These are phyloP conservation scores for Penicillium macrosclerotiorum DNA, from an alignment of 495 filamentous ascomycete genomes.

Conservation along the genomic window DNA sequence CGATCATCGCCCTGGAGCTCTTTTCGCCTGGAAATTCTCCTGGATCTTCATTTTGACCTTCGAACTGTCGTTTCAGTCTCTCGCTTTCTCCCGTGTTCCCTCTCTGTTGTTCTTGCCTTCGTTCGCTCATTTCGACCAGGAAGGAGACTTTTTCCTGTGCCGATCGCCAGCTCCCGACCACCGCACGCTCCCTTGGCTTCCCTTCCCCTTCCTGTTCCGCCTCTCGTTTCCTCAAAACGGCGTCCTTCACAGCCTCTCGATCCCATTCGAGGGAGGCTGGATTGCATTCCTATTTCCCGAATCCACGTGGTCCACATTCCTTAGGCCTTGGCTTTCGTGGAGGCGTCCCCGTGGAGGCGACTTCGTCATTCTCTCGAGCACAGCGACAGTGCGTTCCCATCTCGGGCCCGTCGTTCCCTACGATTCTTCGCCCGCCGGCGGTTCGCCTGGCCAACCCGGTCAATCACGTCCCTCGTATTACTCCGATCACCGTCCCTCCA, in stretches of 20 bases:
- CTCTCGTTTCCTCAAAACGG: slow-evolving; percentile 30
- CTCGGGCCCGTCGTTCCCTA: slow-evolving; percentile 25
- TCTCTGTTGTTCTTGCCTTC: background rate
- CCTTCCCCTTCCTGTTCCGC: background rate
- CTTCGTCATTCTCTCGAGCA: slow-evolving; percentile 26
- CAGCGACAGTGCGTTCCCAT: slow-evolving; percentile 27
- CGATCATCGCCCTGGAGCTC: background rate
- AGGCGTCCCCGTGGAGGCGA: slow-evolving; percentile 25
- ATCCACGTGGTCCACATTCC: slow-evolving; percentile 18
- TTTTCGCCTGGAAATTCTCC: too few species aligned
- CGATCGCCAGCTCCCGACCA: slow-evolving; percentile 16
- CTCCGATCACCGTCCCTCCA: slow-evolving; percentile 34
- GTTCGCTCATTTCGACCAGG: background rate
- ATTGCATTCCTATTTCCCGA: slow-evolving; percentile 18
- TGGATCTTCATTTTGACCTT: too few species aligned
- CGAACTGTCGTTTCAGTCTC: slow-evolving; percentile 1
- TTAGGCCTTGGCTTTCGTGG: slow-evolving; percentile 1
- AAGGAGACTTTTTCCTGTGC: slow-evolving; percentile 10
- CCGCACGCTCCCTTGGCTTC: background rate
- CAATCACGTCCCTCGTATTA: slow-evolving; percentile 49
- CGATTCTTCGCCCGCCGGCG: slow-evolving; percentile 36
- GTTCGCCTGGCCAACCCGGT: slow-evolving; percentile 48
- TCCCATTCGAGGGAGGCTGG: slow-evolving; percentile 34
- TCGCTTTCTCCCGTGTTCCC: background rate
- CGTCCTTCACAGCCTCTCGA: slow-evolving; percentile 27